phyloP scores from a whole-genome alignment of 768 basidiomycete genomes.

The Fomitopsis serialis region DNA sequence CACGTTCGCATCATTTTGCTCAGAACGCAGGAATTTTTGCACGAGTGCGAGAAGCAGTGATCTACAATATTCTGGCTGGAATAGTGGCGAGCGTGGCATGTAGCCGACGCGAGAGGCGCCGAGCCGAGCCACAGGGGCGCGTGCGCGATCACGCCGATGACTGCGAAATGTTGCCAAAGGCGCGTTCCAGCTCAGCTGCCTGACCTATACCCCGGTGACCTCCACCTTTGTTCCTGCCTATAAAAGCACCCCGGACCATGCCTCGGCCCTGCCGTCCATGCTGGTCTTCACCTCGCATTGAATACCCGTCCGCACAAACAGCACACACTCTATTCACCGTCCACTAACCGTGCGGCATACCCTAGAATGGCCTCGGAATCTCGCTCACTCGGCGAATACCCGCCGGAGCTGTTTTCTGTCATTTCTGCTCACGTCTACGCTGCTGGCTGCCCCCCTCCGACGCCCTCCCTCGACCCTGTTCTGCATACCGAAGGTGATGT shows the following conservation, averaged over 20 bases:
- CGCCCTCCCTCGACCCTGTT: constrained; percentile 68
- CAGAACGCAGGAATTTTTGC: neutral
- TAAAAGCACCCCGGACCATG: neutral
- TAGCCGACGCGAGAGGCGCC: neutral
- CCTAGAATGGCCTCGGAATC: constrained; percentile 2
- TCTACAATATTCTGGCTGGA: neutral
- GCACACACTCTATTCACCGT: neutral
- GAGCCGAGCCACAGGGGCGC: neutral
- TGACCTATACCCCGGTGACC: constrained; percentile 1
- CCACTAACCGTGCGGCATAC: neutral
- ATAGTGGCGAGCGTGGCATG: neutral
- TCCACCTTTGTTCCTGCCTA: neutral
- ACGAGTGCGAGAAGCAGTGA: neutral
- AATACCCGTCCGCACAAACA: neutral
- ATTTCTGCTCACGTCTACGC: constrained; percentile 73
- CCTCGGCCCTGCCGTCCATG: neutral
- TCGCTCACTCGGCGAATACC: constrained; percentile 41
- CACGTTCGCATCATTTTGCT: neutral
- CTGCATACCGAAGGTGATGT: constrained; percentile 34
- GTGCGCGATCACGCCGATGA: constrained; percentile 6
- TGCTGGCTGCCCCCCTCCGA: constrained; percentile 48
- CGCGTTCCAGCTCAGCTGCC: neutral
- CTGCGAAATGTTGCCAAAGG: neutral
- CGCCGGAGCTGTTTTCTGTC: constrained; percentile 64
- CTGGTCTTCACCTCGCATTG: neutral